phyloP scores from a whole-genome alignment of 2,329 filamentous ascomycete genomes.

The Fusarium ambrosium region DNA sequence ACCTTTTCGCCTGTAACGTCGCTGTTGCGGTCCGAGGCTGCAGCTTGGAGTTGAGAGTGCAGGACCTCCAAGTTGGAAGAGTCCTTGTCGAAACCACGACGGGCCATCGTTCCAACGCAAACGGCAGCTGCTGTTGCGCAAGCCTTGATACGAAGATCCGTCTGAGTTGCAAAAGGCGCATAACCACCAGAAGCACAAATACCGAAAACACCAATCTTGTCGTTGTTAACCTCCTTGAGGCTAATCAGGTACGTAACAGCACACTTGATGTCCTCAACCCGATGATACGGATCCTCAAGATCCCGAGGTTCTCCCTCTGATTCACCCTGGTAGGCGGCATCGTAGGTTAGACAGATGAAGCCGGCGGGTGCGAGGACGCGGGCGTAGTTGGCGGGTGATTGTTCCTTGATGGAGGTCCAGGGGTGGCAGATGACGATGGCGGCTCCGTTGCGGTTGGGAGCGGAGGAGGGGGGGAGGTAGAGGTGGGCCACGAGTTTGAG shows the following conservation, averaged over 20 bases:
- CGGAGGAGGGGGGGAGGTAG: not conserved
- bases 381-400: slow-evolving; percentile 15
- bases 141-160: not conserved
- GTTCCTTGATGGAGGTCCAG: slow-evolving; percentile 18
- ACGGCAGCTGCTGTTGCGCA: not conserved
- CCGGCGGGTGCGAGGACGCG: slow-evolving; percentile 4
- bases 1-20: not conserved
- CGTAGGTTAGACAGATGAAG: slow-evolving; percentile 15
- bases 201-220: not conserved
- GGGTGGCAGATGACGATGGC: slow-evolving; percentile 13
- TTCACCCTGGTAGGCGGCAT: slow-evolving; percentile 12
- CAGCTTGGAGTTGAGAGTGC: not conserved
- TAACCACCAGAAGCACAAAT: not conserved
- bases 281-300: not conserved
- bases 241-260: not conserved
- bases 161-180: not conserved
- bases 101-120: not conserved
- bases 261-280: slow-evolving; percentile 1
- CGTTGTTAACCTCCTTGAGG: not conserved
- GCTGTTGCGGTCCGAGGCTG: not conserved
- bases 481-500: not conserved
- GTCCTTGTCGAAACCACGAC: not conserved
- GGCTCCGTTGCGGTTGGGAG: not conserved
- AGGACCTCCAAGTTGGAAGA: not conserved
- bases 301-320: not conserved